These are phyloP conservation scores for Petunia secreta DNA, from an alignment of 257 asterid species.

Conservation along the genomic window DNA sequence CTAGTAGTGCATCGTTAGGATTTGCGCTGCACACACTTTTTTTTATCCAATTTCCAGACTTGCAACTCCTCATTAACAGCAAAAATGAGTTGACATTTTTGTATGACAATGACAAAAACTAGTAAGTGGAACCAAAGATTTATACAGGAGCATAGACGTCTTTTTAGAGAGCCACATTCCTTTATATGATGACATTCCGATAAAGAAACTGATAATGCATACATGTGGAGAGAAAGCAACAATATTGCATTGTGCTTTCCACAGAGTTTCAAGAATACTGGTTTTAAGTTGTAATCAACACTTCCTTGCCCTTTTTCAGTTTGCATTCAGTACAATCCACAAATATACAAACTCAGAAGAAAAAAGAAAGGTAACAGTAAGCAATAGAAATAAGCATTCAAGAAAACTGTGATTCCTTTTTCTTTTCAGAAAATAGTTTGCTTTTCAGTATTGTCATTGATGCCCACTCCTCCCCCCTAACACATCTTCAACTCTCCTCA, in stretches of 20 bases:
- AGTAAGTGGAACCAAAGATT: background rate
- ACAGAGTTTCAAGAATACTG: conserved; percentile 3
- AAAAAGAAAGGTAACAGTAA: background rate
- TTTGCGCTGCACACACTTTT: too few species aligned
- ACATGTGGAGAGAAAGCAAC: conserved; percentile 21
- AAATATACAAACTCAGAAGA: conserved; percentile 21
- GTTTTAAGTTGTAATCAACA: conserved; percentile 6
- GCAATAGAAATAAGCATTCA: conserved; percentile 19
- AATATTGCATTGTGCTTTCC: conserved; percentile 8
- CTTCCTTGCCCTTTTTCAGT: conserved; percentile 7
- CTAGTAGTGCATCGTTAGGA: background rate
- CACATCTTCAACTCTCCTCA: background rate
- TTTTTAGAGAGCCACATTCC: background rate
- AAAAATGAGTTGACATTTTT: background rate
- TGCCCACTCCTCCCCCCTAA: background rate
- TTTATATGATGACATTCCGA: conserved; percentile 19
- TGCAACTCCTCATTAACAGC: background rate
- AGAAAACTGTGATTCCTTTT: conserved; percentile 21
- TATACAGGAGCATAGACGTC: background rate
- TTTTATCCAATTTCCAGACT: background rate
- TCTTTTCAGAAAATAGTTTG: background rate
- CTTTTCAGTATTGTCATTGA: conserved; percentile 26
- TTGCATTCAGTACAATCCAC: conserved; percentile 12
- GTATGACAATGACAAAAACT: background rate
- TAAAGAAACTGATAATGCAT: conserved; percentile 25